Base-by-base conservation (phyloP, 2,329 filamentous ascomycete species). In the Fusarium palustre region DNA sequence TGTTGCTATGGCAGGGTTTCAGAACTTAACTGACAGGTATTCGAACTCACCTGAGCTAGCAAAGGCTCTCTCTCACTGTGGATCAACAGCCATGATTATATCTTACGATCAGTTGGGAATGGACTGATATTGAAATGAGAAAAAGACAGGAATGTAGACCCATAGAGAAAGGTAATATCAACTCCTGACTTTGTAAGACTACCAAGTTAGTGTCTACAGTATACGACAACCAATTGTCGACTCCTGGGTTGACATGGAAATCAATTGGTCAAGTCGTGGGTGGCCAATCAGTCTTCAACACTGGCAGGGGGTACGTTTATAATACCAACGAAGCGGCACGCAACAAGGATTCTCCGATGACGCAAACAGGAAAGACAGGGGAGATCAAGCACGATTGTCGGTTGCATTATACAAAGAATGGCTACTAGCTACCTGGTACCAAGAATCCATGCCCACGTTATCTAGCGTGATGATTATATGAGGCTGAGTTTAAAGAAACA, bases 361-460 rank as follows among this genome's bases (percentile, higher is more conserved):
- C 16, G 10, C 7, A 16, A 34, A 28, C 22, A 38, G 18, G 25
- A 16, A 13, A 20, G 22, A 28, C 33, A 50, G 20, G 25, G 18
- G 8, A 20, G 18, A 11, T 3, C 16, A 24, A 20, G 30, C 16
- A 49, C 31, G 31, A 36, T 36, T 62, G 31, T 52, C 28, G 28
- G 25, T 49, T 55, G 25, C 39, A 64, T 68, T 58, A 42, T 34
- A 28, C 34, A 70, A 70, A n/a, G 58, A 60, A 45, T 30, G 59
- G 33, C 58, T 53, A 49, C 25, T 53, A 60, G 38, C 49, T 64
- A 25, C 41, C 33, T 57, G 10, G 41, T 42, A 16, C 39, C 1
- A 39, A 39, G n/a, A 11, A 39, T 39, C n/a, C 36, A 15, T 39
- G 22, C 36, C 22, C 11, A 25, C 9, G 15, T 25, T 25, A 7